phyloP scores from a whole-genome alignment of 2,329 filamentous ascomycete genomes.

The Tympanopsis confertula region DNA sequence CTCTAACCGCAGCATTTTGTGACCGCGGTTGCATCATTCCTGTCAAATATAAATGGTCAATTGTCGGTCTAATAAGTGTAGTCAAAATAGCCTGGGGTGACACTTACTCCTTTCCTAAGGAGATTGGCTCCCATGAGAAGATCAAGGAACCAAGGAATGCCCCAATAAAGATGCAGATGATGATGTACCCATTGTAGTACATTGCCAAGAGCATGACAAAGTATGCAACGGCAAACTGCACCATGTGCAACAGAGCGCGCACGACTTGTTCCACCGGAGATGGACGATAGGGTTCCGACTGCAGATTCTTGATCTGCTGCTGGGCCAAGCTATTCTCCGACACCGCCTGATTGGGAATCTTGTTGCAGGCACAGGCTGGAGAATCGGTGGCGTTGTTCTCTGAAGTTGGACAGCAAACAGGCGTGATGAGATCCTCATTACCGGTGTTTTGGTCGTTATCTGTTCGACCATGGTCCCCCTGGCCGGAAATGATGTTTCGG shows the following conservation, averaged over 20 bases:
- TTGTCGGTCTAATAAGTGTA: not conserved
- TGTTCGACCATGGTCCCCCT: not conserved
- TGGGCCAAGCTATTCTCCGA: not conserved
- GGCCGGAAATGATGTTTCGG: not conserved
- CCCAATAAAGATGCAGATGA: slow-evolving; percentile 49
- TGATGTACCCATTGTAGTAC: slow-evolving; percentile 31
- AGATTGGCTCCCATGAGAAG: slow-evolving; percentile 17
- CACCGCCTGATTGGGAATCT: not conserved
- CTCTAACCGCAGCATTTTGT: not conserved
- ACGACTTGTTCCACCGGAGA: slow-evolving; percentile 35
- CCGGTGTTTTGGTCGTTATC: not conserved
- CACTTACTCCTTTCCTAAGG: not conserved
- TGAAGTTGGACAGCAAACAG: no score
- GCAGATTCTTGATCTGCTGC: not conserved
- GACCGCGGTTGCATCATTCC: not conserved
- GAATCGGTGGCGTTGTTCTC: no score
- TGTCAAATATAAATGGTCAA: not conserved
- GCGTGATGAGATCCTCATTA: not conserved
- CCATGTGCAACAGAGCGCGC: slow-evolving; percentile 37
- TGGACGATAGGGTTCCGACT: slow-evolving; percentile 18
- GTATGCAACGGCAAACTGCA: slow-evolving; percentile 46
- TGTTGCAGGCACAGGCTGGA: no score
- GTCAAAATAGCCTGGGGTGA: not conserved
- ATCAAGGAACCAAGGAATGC: slow-evolving; percentile 43
- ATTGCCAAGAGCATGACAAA: slow-evolving; percentile 35